Evolutionary conservation across 108 stramenopile genomes (phyloP), one percentile per base, ranked within the genome.

Genomic region (Fistulifera solaris): DNA sequence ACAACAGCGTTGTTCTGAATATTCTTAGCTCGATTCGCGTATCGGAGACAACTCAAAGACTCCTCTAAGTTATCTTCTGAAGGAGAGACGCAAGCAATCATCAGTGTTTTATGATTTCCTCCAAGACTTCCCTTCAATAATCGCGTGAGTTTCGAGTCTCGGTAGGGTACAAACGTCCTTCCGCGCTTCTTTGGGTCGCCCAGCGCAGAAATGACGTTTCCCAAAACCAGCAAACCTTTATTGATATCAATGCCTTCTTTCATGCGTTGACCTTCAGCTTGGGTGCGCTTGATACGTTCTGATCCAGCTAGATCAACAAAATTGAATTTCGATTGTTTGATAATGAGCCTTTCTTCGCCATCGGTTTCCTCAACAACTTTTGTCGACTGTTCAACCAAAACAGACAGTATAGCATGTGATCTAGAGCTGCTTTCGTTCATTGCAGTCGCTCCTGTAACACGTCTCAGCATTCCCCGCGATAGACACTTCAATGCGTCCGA

Each of bases 231-330:
- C 48, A 99, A 54, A 0, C 91, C 89, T 48, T 96, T 83, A 58
- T 97, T 99, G 71, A 99, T 99, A 61, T 95, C 90, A 19, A 96
- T 96, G 0, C 96, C 98, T 62, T 99, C 98, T 46, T 76, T 87
- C 52, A 99, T 61, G 27, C 96, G 68, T 38, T 75, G 72, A 1
- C 96, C 98, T 21, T 65, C 56, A 4, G 84, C 79, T 56, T 78
- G 72, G 0, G 85, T 93, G 53, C 77, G 62, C 53, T 90, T 90
- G 46, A 71, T 75, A 48, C 94, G 61, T 68, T 98, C 96, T 19
- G 77, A 77, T 13, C 96, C 96, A 14, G 96, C 97, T 24, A 98
- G 64, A 56, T 98, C 97, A 15, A 97, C 88, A 58, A 83, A 83
- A 66, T 83, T 69, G 47, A 83, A 83, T 55, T 79, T 79, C 45